Base-by-base conservation (phyloP, 495 filamentous ascomycete genomes). In the Neurospora terricola region DNA sequence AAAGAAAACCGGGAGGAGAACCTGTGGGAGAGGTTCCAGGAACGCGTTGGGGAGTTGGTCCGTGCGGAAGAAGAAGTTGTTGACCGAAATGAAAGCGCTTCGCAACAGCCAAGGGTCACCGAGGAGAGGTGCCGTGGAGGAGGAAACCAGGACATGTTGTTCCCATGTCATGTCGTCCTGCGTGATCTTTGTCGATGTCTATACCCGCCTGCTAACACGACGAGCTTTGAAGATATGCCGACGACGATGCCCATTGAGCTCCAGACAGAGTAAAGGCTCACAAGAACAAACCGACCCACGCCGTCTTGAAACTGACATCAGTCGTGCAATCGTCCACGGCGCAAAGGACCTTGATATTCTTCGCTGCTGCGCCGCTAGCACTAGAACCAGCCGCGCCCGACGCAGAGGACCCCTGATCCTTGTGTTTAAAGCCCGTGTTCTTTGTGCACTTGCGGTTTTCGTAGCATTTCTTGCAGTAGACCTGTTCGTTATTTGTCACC, bases 401-500 rank as follows among this genome's bases (percentile, higher is more conserved):
- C 45, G n/a, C 45, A 27, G 54, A 62, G 54, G 54, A 62, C 54
- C 54, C 54, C 14, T 62, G 54, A 34, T 62, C 27, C 54, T 9
- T 30, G 37, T 72, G 69, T 14, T 75, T 78, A 71, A 74, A 74
- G 12, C 62, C 48, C 21, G 78, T 34, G 23, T 75, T 78, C 72
- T 81, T 81, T 71, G 70, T 11, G n/a, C 6, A 18, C 38, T 42
- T 81, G 73, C 80, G 80, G 54, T 71, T 80, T 38, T 85, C 83
- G 71, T 75, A 86, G 77, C 85, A 86, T 9, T 76, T 74, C 70
- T 75, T 78, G 76, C 85, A 86, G 71, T 84, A 86, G 23, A 86
- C 85, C 85, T 86, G 70, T 70, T 62, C 11, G 9, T 14, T 3
- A 23, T 27, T 27, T 16, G 3, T 11, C 9, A 21, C 70, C 6